These are phyloP conservation scores for Mycena metata DNA, from an alignment of 768 basidiomycete genomes.

Conservation along the genomic window DNA sequence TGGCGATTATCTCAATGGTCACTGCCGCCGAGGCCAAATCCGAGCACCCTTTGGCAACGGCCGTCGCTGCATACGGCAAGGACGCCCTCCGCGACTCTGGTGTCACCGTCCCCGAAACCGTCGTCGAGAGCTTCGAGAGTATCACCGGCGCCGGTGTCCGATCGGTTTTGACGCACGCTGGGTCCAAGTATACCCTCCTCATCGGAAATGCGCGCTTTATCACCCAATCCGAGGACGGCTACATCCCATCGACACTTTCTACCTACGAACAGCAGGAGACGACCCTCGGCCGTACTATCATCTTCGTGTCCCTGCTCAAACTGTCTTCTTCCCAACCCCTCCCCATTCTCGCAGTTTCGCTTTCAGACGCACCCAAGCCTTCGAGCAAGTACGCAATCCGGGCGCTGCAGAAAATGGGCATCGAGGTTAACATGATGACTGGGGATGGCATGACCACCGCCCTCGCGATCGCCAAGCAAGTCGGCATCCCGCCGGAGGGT, in stretches of 20 bases:
- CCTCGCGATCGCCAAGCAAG: constrained; percentile 87
- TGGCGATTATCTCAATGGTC: constrained; percentile 82
- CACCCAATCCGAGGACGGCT: constrained; percentile 62
- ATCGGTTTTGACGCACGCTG: constrained; percentile 70
- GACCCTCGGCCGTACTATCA: constrained; percentile 82
- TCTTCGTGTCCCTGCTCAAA: constrained; percentile 81
- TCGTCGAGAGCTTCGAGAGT: constrained; percentile 84
- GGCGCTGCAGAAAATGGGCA: constrained; percentile 89
- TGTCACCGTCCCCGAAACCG: constrained; percentile 61
- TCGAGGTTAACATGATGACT: constrained; percentile 94
- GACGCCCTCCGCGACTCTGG: constrained; percentile 59
- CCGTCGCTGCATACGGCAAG: constrained; percentile 87
- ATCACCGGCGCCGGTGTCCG: constrained; percentile 91
- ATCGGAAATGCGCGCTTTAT: constrained; percentile 86
- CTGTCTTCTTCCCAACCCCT: constrained; percentile 58
- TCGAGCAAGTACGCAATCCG: constrained; percentile 87
- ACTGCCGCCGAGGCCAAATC: constrained; percentile 91
- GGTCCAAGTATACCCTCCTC: constrained; percentile 68
- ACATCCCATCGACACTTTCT: constrained; percentile 71
- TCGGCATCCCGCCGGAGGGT: constrained; percentile 85
- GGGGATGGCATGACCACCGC: constrained; percentile 93
- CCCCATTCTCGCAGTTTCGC: constrained; percentile 84
- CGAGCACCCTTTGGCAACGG: constrained; percentile 96
- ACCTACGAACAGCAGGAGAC: constrained; percentile 81
- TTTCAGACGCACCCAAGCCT: constrained; percentile 89